Conservation (phyloP, 148 eudicot species). For the Vaccinium corymbosum region DNA sequence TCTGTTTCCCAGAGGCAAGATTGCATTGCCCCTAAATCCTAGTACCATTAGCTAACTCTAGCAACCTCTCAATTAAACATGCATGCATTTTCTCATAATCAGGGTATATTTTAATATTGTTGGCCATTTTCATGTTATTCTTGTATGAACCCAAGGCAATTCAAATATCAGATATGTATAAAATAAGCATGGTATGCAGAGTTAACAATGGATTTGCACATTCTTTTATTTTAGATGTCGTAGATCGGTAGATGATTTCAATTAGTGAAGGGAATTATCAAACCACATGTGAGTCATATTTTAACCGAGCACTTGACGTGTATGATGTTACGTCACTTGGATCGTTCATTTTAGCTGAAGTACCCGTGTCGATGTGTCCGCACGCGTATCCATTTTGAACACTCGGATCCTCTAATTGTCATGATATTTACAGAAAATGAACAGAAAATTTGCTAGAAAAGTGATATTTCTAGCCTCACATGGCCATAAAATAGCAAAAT, state of each 20-base stretch:
- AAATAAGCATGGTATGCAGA: neutral
- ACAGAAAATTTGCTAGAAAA: too few species aligned
- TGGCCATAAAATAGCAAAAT: too few species aligned
- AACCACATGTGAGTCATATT: neutral
- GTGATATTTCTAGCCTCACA: too few species aligned
- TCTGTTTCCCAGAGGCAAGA: neutral
- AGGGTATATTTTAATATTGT: neutral
- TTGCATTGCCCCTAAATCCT: neutral
- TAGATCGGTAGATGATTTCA: neutral
- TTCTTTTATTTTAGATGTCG: neutral
- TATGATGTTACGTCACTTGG: neutral
- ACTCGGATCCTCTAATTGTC: too few species aligned
- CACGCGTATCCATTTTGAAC: too few species aligned
- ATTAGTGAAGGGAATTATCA: neutral
- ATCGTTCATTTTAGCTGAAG: too few species aligned
- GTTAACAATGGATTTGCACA: neutral
- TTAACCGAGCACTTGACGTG: neutral
- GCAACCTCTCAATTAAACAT: neutral
- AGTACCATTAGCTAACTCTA: neutral
- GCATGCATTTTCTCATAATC: neutral
- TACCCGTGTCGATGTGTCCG: too few species aligned
- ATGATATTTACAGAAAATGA: too few species aligned
- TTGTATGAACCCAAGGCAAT: neutral
- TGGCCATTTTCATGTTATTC: neutral
- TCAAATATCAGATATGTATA: neutral